phyloP scores from a whole-genome alignment of 306 rosid species.

The Abrus pulchellus region DNA sequence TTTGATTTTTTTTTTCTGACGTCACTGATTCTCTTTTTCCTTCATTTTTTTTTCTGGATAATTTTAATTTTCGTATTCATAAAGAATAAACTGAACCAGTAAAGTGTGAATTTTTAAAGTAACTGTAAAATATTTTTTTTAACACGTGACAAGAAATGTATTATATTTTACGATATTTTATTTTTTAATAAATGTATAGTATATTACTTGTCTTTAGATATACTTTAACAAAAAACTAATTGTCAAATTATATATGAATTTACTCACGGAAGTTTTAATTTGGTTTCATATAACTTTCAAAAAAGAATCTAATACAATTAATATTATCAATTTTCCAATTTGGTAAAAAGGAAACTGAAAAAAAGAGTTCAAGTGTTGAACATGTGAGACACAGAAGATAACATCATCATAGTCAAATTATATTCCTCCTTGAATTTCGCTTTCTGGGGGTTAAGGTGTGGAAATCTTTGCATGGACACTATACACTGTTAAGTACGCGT shows the following conservation, averaged over 20 bases:
- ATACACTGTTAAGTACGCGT: background rate
- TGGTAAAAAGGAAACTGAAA: conserved; percentile 1
- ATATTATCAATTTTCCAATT: background rate
- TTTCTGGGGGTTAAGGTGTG: background rate
- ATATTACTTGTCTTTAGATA: too few relatives aligned
- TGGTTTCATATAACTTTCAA: background rate
- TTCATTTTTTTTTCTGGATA: conserved; percentile 4
- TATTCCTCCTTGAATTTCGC: conserved; percentile 16
- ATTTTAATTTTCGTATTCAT: conserved; percentile 5
- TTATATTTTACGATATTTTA: too few relatives aligned
- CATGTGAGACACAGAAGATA: conserved; percentile 4
- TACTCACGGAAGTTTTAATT: background rate
- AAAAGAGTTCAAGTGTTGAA: background rate
- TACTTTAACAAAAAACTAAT: background rate
- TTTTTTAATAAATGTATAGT: too few relatives aligned
- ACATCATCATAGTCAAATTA: conserved; percentile 36
- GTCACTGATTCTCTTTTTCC: conserved; percentile 32
- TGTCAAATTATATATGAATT: background rate
- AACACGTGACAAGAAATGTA: too few relatives aligned
- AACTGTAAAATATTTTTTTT: too few relatives aligned
- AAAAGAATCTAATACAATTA: background rate
- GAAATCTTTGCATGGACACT: background rate
- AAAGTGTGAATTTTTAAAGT: background rate
- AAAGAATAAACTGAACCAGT: background rate
- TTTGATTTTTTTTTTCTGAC: background rate